phyloP scores from a whole-genome alignment of 23 red algal species.

The Agarophyton chilense region DNA sequence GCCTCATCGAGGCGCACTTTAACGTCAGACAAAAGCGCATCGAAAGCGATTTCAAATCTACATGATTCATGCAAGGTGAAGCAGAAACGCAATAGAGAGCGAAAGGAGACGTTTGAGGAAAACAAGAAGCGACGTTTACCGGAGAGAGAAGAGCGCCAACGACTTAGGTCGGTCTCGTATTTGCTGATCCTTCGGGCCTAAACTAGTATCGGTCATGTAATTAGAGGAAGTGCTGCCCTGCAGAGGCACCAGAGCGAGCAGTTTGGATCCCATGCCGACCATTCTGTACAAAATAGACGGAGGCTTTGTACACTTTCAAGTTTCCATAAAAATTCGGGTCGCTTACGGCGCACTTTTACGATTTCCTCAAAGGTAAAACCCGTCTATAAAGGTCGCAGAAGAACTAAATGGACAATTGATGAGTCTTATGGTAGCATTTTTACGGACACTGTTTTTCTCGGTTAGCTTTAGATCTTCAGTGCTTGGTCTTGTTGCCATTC shows the following conservation, averaged over 20 bases:
- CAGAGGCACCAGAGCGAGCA: not conserved
- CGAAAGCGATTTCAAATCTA: no score
- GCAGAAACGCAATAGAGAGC: no score
- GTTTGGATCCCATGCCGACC: slow-evolving; percentile 25
- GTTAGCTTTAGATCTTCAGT: not conserved
- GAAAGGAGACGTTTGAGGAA: no score
- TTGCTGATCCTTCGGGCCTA: no score
- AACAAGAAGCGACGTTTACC: no score
- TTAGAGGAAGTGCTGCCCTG: not conserved
- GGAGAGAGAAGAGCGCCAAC: not conserved
- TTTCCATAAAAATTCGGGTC: not conserved
- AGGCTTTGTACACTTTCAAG: slow-evolving; percentile 7
- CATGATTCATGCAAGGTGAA: no score
- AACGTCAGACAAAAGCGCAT: no score
- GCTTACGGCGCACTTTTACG: slow-evolving; percentile 7
- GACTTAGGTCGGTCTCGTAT: not conserved
- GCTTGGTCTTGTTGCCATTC: slow-evolving; percentile 18
- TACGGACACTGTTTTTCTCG: slow-evolving; percentile 3
- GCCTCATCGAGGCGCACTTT: no score
- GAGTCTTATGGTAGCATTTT: slow-evolving; percentile 31
- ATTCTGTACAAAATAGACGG: not conserved
- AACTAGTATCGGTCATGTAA: not conserved
- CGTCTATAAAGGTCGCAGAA: slow-evolving; percentile 43
- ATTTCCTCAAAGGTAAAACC: slow-evolving; percentile 2
- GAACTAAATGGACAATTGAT: slow-evolving; percentile 12